These are phyloP conservation scores for Neoboletus brunneissimus DNA, from an alignment of 768 basidiomycete genomes.

Conservation along the genomic window DNA sequence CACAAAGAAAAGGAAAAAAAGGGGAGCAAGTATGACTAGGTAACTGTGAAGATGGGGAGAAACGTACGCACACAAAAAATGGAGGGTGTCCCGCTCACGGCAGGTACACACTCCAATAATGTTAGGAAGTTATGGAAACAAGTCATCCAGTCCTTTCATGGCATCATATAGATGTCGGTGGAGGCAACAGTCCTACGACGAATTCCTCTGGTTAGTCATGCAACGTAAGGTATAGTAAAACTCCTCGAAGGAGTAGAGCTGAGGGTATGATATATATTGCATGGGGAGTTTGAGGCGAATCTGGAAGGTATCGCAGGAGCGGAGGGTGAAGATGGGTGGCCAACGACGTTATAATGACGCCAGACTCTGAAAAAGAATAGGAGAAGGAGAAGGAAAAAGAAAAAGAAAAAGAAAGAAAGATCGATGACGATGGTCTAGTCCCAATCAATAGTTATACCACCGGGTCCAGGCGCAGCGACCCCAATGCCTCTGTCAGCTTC, in stretches of 20 bases:
- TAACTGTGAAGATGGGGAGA: neutral
- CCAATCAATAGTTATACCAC: constrained; percentile 79
- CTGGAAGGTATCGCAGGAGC: constrained; percentile 24
- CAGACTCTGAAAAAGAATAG: constrained; percentile 5
- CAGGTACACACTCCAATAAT: constrained; percentile 22
- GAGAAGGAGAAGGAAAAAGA: neutral
- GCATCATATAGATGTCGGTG: constrained; percentile 11
- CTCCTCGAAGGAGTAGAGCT: constrained; percentile 8
- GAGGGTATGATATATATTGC: constrained; percentile 7
- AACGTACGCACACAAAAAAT: constrained; percentile 23
- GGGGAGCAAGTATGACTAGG: neutral
- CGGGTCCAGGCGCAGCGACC: constrained; percentile 58
- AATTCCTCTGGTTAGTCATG: constrained; percentile 25
- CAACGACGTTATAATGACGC: neutral
- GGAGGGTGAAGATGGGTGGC: constrained; percentile 4
- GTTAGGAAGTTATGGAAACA: constrained; percentile 22
- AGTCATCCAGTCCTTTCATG: constrained; percentile 16
- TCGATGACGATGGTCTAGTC: constrained; percentile 38
- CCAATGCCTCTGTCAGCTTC: constrained; percentile 77
- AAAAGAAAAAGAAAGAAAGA: neutral
- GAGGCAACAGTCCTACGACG: constrained; percentile 20
- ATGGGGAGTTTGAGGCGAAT: neutral
- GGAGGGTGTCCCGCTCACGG: neutral
- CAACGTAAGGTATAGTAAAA: constrained; percentile 26
- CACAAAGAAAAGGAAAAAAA: neutral